Evolutionary conservation across 257 asterid genomes (phyloP), one percentile per base, ranked within the genome.

Genomic region (Schizonepeta tenuifolia): DNA sequence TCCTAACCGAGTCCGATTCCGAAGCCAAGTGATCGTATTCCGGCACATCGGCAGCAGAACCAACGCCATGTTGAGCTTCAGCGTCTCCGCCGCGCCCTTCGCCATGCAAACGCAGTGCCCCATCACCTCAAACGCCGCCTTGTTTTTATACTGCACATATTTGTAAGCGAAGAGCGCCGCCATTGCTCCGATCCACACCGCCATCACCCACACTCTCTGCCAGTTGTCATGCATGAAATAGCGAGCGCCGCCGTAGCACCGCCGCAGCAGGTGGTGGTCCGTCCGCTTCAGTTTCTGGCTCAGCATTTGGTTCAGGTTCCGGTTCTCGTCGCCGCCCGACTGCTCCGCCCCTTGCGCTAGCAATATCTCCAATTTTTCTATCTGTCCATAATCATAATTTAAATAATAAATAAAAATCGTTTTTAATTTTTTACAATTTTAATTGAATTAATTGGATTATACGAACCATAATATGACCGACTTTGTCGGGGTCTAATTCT

Each of bases 71-170:
- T 91, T 91, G 24, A 91, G 80, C 95, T 91, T 91, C 57, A 89
- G 76, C n/a, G 90, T 92, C 85, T 92, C 96, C 5, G 97, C 97
- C 0, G 91, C 97, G 0, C 97, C 97, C 61, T 92, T 92, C 5
- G 97, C 97, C 77, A 86, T 8, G 59, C 93, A 87, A 26, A 92
- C 92, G 49, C 97, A 92, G 46, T 75, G 79, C 3, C 96, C 93
- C 97, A 91, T 89, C 0, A 91, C 96, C 1, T 9, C 69, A 22
- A 76, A 92, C 3, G 66, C 97, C 0, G 85, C 85, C 56, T 73
- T 77, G 13, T 79, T 75, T 50, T 55, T 81, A 36, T 92, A 92
- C 80, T 92, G 83, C 7, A 85, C 71, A 58, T 82, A 92, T 44
- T 92, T 89, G 70, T 81, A 89, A 2, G 83, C 82, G 72, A 92